Conservation (phyloP, 805 yeast genomes). For the Millerozyma miso region DNA sequence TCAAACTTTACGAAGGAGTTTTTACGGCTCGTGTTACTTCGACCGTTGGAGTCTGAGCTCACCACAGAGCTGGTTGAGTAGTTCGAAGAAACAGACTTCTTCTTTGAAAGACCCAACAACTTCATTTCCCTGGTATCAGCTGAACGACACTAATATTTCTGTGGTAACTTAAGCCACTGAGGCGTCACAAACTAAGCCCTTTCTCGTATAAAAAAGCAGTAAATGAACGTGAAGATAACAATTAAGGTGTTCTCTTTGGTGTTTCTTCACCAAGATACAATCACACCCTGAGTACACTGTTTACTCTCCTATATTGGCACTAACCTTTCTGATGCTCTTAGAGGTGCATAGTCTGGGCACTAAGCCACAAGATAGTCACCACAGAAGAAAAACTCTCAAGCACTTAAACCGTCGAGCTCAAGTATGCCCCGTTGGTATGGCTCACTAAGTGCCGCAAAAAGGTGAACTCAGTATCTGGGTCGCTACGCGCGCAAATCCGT, state of each 20-base stretch:
- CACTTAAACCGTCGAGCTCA: neutral
- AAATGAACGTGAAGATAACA: no score
- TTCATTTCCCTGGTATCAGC: neutral
- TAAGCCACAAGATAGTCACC: neutral
- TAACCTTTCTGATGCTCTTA: neutral
- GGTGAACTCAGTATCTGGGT: no score
- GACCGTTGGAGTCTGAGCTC: constrained; percentile 1
- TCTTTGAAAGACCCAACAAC: constrained; percentile 2
- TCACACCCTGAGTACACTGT: neutral
- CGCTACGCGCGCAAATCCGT: no score
- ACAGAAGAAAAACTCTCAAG: neutral
- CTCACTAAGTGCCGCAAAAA: neutral
- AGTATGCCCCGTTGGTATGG: neutral
- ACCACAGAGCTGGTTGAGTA: constrained; percentile 1
- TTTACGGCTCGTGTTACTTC: constrained; percentile 8
- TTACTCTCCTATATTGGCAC: neutral
- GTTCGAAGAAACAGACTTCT: constrained; percentile 1
- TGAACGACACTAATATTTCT: no score
- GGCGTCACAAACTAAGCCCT: no score
- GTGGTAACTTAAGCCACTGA: no score
- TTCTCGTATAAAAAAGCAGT: no score
- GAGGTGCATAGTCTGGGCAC: neutral
- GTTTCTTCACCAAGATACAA: neutral
- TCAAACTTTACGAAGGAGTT: constrained; percentile 35
- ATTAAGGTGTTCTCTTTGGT: neutral